Base-by-base conservation (phyloP, 2,329 filamentous ascomycete species). In the Rhynchosporium agropyri region DNA sequence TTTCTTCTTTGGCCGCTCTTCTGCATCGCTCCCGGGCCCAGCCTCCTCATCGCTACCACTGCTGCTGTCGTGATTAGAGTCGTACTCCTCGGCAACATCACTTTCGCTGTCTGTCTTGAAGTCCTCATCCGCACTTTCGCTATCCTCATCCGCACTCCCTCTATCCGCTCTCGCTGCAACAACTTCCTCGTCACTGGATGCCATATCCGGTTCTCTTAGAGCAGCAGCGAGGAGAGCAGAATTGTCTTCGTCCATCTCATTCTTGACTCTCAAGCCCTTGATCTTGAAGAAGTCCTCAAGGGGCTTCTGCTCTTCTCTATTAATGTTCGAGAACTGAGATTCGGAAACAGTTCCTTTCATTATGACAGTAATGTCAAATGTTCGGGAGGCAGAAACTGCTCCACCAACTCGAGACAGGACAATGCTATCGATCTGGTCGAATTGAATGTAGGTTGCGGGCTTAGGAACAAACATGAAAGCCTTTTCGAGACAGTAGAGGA, bases 381-480 rank as follows among this genome's bases (percentile, higher is more conserved):
- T 99, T 63, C 95, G 91, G 69, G 94, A 90, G 56, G 95, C 91
- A 58, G 94, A 96, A 65, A 98, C 89, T 60, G 94, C 93, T 64
- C 95, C 95, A 65, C 92, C 92, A 50, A 99, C 93, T 74, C 95
- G 91, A 33, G 92, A 97, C 82, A 99, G 97, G 42, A 92, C 97
- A 68, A 99, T 89, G 57, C 90, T 91, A 58, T 91, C 85, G 42
- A 96, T 90, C 73, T 97, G 91, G 73, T 99, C 95, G 78, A 97
- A 96, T 65, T 91, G 90, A 65, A 99, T 94, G 79, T 98, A 99
- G 1, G 94, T 97, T 15, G 95, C 93, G 1, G 95, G 95, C 80
- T 99, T 99, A 38, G 95, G 95, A 15, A 99, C 95, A 76, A 99
- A 99, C 86, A 99, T 96, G 77, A 99, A 96, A 7, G 93, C 94